Percentiles rank a stretch among this genome's conserved stretches.
Conservation (phyloP, 306 rosid genomes). For the Leucaena leucocephala region DNA sequence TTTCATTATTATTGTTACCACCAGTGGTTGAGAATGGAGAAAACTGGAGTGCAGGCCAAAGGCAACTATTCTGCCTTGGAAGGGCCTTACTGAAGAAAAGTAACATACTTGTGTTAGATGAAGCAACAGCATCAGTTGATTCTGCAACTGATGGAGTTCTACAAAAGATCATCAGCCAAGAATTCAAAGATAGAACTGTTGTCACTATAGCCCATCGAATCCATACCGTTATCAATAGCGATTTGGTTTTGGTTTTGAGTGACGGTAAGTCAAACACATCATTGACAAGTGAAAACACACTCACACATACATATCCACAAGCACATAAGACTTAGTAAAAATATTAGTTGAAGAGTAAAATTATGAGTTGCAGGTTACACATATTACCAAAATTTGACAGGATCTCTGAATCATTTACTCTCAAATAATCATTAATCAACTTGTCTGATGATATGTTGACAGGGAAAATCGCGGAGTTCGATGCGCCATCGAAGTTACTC, state of each 20-base stretch:
- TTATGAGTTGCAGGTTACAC: too few species aligned
- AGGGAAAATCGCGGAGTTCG: constrained; percentile 90
- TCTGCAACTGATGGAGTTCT: constrained; percentile 90
- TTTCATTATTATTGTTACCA: background rate
- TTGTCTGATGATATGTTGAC: constrained; percentile 29
- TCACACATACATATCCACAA: background rate
- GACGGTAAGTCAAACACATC: constrained; percentile 56
- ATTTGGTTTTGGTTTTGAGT: constrained; percentile 85
- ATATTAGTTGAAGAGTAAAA: too few species aligned
- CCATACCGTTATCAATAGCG: constrained; percentile 85
- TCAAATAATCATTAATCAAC: background rate
- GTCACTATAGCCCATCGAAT: constrained; percentile 93
- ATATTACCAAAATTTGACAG: background rate
- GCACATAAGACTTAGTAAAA: background rate
- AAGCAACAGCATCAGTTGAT: constrained; percentile 94
- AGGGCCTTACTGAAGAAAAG: constrained; percentile 88
- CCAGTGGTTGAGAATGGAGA: constrained; percentile 94
- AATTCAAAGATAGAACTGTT: constrained; percentile 75
- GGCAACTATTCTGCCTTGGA: constrained; percentile 87
- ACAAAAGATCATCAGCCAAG: constrained; percentile 71
- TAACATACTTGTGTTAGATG: constrained; percentile 81
- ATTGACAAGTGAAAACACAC: background rate
- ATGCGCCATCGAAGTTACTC: constrained; percentile 77
- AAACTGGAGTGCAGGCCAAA: constrained; percentile 94
- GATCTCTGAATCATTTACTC: background rate